These are phyloP conservation scores for Phytophthora sansomeana DNA, from an alignment of 352 stramenopile genomes.

Conservation along the genomic window DNA sequence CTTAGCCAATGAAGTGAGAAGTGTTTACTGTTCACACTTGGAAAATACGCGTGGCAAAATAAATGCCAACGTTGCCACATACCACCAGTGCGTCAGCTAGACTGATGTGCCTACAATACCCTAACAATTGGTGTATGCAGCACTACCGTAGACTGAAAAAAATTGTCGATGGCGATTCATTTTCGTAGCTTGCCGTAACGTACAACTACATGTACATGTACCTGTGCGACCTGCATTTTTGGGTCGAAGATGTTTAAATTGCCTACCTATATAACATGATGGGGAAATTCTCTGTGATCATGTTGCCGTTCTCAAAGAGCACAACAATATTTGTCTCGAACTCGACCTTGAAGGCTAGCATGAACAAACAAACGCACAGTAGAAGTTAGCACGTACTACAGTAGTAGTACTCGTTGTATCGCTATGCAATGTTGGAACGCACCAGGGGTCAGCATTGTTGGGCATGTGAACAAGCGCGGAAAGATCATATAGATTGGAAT, in stretches of 20 bases:
- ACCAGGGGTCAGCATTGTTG: constrained; percentile 88
- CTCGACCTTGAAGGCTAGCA: constrained; percentile 90
- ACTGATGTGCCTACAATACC: too few relatives aligned
- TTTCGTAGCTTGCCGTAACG: too few relatives aligned
- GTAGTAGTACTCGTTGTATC: neutral
- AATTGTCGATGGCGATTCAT: too few relatives aligned
- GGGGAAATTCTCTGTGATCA: constrained; percentile 92
- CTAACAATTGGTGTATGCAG: too few relatives aligned
- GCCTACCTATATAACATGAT: constrained; percentile 84
- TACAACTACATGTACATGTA: too few relatives aligned
- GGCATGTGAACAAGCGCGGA: constrained; percentile 92
- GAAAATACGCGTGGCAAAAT: neutral
- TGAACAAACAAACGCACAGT: constrained; percentile 4
- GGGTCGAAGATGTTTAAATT: neutral
- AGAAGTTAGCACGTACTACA: neutral
- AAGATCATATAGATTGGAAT: constrained; percentile 97
- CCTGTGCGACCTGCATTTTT: too few relatives aligned
- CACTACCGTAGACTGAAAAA: too few relatives aligned
- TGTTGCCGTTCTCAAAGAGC: constrained; percentile 92
- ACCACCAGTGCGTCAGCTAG: too few relatives aligned
- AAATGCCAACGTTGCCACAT: neutral
- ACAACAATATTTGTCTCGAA: constrained; percentile 95
- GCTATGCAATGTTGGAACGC: constrained; percentile 6
- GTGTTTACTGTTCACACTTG: neutral
- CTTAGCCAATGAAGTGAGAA: constrained; percentile 1